These are phyloP conservation scores for Borealophlyctis nickersoniae DNA, from an alignment of 192 early-diverging fungal genomes.

Conservation along the genomic window DNA sequence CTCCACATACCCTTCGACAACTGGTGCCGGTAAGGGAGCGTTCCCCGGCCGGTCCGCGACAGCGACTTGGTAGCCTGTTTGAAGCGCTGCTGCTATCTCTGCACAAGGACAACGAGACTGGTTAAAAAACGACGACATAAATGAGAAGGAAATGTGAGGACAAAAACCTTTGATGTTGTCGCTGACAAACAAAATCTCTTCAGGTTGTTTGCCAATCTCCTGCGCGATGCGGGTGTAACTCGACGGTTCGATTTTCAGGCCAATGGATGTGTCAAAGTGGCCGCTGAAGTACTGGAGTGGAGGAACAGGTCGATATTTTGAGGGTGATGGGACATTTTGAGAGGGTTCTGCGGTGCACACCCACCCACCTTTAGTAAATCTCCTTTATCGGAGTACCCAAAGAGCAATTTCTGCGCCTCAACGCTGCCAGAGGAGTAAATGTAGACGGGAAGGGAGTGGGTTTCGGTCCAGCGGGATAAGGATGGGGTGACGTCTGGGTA, in stretches of 20 bases:
- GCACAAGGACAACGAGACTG: neutral
- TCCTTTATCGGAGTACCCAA: constrained; percentile 78
- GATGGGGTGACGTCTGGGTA: constrained; percentile 84
- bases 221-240: constrained; percentile 77
- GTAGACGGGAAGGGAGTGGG: constrained; percentile 66
- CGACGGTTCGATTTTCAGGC: constrained; percentile 64
- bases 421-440: constrained; percentile 98
- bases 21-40: constrained; percentile 39
- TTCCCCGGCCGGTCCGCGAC: constrained; percentile 79
- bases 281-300: constrained; percentile 70
- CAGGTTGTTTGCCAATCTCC: constrained; percentile 53
- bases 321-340: neutral
- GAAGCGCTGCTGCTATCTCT: constrained; percentile 77
- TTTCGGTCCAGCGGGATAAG: constrained; percentile 64
- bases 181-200: constrained; percentile 77
- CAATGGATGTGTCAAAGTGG: constrained; percentile 92
- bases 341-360: too few relatives aligned
- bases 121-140: constrained; percentile 6
- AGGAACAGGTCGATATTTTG: neutral
- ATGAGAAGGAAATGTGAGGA: neutral
- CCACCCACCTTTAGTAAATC: constrained; percentile 59
- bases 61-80: constrained; percentile 66
- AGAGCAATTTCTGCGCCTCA: constrained; percentile 88
- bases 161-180: constrained; percentile 73
- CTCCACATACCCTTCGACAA: constrained; percentile 1